Base-by-base conservation (phyloP, 2,329 filamentous ascomycete species). In the Penicillium brasilianum region DNA sequence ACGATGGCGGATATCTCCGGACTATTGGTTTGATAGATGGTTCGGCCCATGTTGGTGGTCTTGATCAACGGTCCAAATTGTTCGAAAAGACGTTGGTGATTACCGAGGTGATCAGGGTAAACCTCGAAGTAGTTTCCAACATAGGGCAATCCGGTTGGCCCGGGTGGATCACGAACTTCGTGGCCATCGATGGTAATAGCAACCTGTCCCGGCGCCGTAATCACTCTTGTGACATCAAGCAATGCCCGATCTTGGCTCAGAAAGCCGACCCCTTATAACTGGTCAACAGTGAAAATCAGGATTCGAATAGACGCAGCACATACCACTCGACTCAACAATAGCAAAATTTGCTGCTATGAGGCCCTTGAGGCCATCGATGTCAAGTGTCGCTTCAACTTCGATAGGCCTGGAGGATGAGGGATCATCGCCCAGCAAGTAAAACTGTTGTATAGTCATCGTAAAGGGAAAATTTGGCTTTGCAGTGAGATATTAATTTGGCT, bases 91-190 rank as follows among this genome's bases (percentile, higher is more conserved):
- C 84, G 78, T 49, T 85, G 79, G 58, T 85, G 81, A 70, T 87
- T 87, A 3, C 85, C 84, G 0, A 87, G 76, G 60, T 85, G 84
- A 63, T 87, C 85, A 0, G 85, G 85, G 66, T 80, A 87, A 10
- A 86, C 72, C 61, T 86, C 83, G 48, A 83, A 82, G 71, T 80
- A 84, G 65, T 81, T 85, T 20, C 85, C 85, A 3, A 86, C 72
- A n/a, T 80, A 56, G 1, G 75, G 75, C 2, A 77, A 49, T 2
- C 65, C 68, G 1, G 50, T 60, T 0, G 65, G 65, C 2, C 61
- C 59, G 1, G 61, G 59, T 25, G 63, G 55, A 6, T 62, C 58
- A 11, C 64, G 63, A 18, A 67, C 48, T 4, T 43, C 61, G 13
- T 60, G 56, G 4, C 63, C 65, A 41, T 64, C 61, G 25, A 66